A percentile compares a stretch with the other conserved stretches of the same genome.
Evolutionary conservation across 2,329 filamentous ascomycete genomes (phyloP).

Genomic region (Talaromyces funiculosus): DNA sequence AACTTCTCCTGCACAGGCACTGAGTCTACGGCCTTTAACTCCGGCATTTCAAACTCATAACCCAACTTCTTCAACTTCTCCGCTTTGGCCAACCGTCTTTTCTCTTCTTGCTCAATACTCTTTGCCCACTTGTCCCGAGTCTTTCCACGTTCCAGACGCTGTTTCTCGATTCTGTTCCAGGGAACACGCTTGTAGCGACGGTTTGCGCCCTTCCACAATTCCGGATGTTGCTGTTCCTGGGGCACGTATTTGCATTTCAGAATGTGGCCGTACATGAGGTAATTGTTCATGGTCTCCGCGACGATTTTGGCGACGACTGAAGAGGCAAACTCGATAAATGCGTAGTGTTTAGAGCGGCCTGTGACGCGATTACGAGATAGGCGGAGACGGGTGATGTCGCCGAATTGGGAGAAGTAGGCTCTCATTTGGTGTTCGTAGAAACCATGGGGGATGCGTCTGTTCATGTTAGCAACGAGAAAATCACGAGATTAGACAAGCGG

Average conservation of each 20-base stretch:
- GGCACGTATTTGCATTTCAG: slow-evolving; percentile 79
- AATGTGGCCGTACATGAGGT: slow-evolving; percentile 90
- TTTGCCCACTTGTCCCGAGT: slow-evolving; percentile 72
- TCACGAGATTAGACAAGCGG: slow-evolving; percentile 1
- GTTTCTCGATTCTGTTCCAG: slow-evolving; percentile 77
- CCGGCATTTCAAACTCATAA: slow-evolving; percentile 74
- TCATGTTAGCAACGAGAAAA: slow-evolving; percentile 18
- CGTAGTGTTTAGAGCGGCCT: slow-evolving; percentile 86
- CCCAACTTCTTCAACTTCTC: slow-evolving; percentile 72
- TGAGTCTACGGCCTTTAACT: slow-evolving; percentile 59
- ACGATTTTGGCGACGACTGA: slow-evolving; percentile 83
- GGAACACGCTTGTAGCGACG: slow-evolving; percentile 83
- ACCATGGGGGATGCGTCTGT: slow-evolving; percentile 75
- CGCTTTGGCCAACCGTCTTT: slow-evolving; percentile 61
- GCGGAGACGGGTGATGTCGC: slow-evolving; percentile 69
- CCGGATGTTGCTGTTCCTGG: slow-evolving; percentile 68
- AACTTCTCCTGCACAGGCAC: slow-evolving; percentile 40
- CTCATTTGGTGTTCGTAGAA: slow-evolving; percentile 98
- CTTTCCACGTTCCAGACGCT: slow-evolving; percentile 65
- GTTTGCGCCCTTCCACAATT: slow-evolving; percentile 86
- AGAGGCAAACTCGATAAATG: slow-evolving; percentile 81
- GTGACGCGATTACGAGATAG: slow-evolving; percentile 90
- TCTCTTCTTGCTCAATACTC: slow-evolving; percentile 67
- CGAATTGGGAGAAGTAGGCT: slow-evolving; percentile 91
- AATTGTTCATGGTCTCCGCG: slow-evolving; percentile 94